Percentiles rank a stretch among this genome's conserved stretches.
Evolutionary conservation across 129 eudicot species (phyloP).

Genomic region (Chrysanthemum lavandulifolium): DNA sequence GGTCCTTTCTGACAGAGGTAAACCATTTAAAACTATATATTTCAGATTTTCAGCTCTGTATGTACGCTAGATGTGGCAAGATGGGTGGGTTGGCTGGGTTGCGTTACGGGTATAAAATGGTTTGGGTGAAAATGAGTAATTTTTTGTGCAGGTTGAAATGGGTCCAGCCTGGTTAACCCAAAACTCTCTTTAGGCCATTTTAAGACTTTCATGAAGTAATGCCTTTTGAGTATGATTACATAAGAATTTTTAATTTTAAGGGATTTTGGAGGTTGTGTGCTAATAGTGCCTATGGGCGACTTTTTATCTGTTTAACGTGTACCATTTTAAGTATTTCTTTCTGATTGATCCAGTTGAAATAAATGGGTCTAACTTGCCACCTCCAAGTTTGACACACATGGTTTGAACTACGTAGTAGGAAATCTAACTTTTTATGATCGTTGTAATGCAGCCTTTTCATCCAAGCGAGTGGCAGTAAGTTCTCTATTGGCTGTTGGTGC

Average conservation of each 20-base stretch:
- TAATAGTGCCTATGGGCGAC: not conserved
- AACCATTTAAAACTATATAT: not conserved
- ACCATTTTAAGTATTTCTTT: not conserved
- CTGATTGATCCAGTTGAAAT: no score
- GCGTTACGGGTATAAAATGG: not conserved
- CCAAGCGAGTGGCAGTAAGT: slow-evolving; percentile 87
- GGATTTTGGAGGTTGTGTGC: not conserved
- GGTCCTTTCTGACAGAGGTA: slow-evolving; percentile 98
- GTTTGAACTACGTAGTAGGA: not conserved
- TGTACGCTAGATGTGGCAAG: not conserved
- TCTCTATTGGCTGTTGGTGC: slow-evolving; percentile 96
- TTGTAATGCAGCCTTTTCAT: slow-evolving; percentile 70
- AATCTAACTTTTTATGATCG: not conserved
- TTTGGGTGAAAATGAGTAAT: not conserved
- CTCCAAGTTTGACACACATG: not conserved
- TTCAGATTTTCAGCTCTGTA: not conserved
- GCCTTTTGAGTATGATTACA: no score
- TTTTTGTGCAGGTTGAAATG: not conserved
- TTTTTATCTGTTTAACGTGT: not conserved
- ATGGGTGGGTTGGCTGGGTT: not conserved
- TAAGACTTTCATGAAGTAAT: not conserved
- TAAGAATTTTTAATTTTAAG: not conserved
- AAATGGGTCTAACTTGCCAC: not conserved
- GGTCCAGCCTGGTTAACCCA: not conserved
- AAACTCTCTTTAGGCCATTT: not conserved